Percentiles rank a stretch among this genome's conserved stretches.
phyloP scores from a whole-genome alignment of 306 rosid genomes.

The Pachyrhizus erosus region DNA sequence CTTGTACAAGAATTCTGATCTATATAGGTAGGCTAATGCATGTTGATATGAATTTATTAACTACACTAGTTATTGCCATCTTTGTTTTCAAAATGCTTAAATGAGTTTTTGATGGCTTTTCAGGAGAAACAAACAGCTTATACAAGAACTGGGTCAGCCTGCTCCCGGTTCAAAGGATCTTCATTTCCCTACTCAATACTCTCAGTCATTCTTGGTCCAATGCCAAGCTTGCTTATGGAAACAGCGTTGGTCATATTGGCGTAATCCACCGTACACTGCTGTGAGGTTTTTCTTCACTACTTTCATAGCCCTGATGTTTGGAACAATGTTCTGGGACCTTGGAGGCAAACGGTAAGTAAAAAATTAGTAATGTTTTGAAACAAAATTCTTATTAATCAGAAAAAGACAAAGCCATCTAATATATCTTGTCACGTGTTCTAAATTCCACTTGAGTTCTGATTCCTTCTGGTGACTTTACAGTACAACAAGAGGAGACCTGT shows the following conservation, averaged over 20 bases:
- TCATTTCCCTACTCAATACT: constrained; percentile 61
- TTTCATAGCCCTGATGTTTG: constrained; percentile 51
- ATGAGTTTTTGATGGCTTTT: constrained; percentile 1
- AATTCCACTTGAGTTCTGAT: not conserved
- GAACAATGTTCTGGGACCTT: constrained; percentile 59
- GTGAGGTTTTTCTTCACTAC: constrained; percentile 55
- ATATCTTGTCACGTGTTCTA: not conserved
- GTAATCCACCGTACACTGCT: constrained; percentile 61
- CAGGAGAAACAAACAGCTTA: constrained; percentile 83
- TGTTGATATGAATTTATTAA: not conserved
- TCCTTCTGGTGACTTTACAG: constrained; percentile 23
- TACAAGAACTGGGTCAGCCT: constrained; percentile 67
- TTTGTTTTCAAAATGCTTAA: constrained; percentile 32
- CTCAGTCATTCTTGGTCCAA: constrained; percentile 68
- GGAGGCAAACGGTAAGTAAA: constrained; percentile 52
- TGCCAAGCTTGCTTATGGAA: constrained; percentile 89
- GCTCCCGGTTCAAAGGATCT: constrained; percentile 69
- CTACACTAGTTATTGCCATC: not conserved
- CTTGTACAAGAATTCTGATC: constrained; percentile 62
- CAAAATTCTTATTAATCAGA: not conserved
- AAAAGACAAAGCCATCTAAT: not conserved
- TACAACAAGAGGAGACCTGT: constrained; percentile 39
- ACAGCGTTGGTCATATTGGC: constrained; percentile 65
- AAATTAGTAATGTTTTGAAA: not conserved
- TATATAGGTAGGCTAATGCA: constrained; percentile 51